Percentiles rank a stretch among this genome's conserved stretches.
Evolutionary conservation across 805 yeast genomes (phyloP).

Genomic region (Wickerhamomyces alni): DNA sequence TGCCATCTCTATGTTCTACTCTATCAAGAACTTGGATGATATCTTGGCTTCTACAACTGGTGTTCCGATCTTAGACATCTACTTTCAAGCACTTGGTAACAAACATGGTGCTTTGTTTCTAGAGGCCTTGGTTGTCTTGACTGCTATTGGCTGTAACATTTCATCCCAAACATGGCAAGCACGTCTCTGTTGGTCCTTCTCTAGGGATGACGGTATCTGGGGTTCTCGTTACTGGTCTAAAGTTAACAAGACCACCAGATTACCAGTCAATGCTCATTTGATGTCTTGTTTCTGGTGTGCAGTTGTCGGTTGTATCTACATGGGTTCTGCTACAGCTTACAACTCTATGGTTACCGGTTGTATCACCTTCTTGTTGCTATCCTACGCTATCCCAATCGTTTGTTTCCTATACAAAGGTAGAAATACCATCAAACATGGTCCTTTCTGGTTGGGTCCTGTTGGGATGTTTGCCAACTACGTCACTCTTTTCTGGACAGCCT

Average conservation of each 20-base stretch:
- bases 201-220: conserved; percentile 60
- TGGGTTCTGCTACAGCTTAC: conserved; percentile 64
- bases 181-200: conserved; percentile 61
- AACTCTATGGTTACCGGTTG: conserved; percentile 60
- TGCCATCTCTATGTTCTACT: conserved; percentile 51
- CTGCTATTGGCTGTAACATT: conserved; percentile 54
- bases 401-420: conserved; percentile 45
- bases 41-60: conserved; percentile 46
- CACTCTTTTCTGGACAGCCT: conserved; percentile 49
- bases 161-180: conserved; percentile 66
- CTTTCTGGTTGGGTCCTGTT: conserved; percentile 57
- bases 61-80: conserved; percentile 59
- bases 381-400: conserved; percentile 50
- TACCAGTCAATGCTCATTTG: conserved; percentile 57
- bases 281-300: conserved; percentile 48
- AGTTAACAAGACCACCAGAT: conserved; percentile 39
- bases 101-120: conserved; percentile 51
- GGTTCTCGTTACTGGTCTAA: conserved; percentile 44
- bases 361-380: conserved; percentile 49
- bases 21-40: conserved; percentile 44
- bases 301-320: conserved; percentile 52
- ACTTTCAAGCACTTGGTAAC: conserved; percentile 47
- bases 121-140: conserved; percentile 40
- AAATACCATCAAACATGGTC: conserved; percentile 51
- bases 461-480: conserved; percentile 48